Conservation (phyloP, 2,329 filamentous ascomycete species). For the Chalaropsis ovoidea region DNA sequence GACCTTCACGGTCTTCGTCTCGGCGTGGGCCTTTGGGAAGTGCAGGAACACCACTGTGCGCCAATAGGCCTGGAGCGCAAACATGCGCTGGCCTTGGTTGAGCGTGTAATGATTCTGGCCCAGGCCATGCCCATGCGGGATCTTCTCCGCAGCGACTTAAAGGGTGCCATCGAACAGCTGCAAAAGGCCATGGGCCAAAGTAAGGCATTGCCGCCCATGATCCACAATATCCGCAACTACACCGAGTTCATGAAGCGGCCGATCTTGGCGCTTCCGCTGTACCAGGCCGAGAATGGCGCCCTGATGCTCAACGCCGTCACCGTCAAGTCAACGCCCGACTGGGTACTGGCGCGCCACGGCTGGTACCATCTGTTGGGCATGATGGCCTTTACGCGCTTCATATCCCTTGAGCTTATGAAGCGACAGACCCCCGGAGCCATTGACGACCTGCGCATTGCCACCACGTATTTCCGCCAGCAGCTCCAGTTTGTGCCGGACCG, state of each 20-base stretch:
- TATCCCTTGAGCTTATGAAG: conserved; percentile 57
- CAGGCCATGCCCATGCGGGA: conserved; percentile 83
- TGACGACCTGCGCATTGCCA: conserved; percentile 72
- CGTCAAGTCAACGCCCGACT: conserved; percentile 54
- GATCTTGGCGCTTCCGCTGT: conserved; percentile 71
- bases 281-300: conserved; percentile 68
- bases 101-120: conserved; percentile 72
- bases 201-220: conserved; percentile 67
- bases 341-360: conserved; percentile 63
- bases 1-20: conserved; percentile 76
- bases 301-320: conserved; percentile 62
- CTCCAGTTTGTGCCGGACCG: conserved; percentile 69
- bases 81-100: conserved; percentile 70
- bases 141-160: conserved; percentile 80
- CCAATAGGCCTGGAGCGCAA: conserved; percentile 67
- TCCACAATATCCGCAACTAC: conserved; percentile 79
- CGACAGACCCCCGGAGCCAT: conserved; percentile 68
- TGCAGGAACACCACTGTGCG: conserved; percentile 70
- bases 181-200: conserved; percentile 73
- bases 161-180: conserved; percentile 83
- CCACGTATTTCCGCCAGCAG: conserved; percentile 69
- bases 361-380: conserved; percentile 91
- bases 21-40: conserved; percentile 53
- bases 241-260: conserved; percentile 71
- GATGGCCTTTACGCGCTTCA: conserved; percentile 78